A percentile compares a stretch with the other conserved stretches of the same genome.
phyloP scores from a whole-genome alignment of 176 grass and related monocot species.

The Phragmites australis region DNA sequence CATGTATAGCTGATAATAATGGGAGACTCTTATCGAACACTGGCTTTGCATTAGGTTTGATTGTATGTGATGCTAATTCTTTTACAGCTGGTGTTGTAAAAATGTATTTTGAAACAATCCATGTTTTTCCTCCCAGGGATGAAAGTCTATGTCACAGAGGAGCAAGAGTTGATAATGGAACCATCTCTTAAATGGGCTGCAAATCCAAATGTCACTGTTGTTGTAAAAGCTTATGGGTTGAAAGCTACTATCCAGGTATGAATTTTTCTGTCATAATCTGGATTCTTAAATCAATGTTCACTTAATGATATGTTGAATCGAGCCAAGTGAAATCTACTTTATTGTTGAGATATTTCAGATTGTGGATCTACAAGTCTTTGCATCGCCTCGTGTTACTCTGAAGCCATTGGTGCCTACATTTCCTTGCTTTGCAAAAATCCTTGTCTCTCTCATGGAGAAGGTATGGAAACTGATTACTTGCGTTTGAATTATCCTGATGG shows the following conservation, averaged over 20 bases:
- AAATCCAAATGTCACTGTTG: slow-evolving; percentile 85
- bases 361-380: slow-evolving; percentile 95
- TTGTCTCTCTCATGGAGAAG: slow-evolving; percentile 93
- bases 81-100: neutral
- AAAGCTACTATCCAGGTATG: slow-evolving; percentile 80
- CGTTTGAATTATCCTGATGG: slow-evolving; percentile 3
- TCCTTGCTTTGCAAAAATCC: slow-evolving; percentile 91
- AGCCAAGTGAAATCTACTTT: slow-evolving; percentile 8
- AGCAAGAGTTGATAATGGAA: slow-evolving; percentile 98
- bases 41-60: neutral
- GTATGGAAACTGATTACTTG: slow-evolving; percentile 34
- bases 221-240: slow-evolving; percentile 77
- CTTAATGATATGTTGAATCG: slow-evolving; percentile 15
- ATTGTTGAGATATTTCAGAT: slow-evolving; percentile 57
- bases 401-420: slow-evolving; percentile 87
- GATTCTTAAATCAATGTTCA: slow-evolving; percentile 12
- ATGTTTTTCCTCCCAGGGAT: slow-evolving; percentile 65
- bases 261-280: slow-evolving; percentile 9
- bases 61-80: slow-evolving; percentile 15
- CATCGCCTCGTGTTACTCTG: slow-evolving; percentile 81
- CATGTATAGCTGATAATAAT: slow-evolving; percentile 17
- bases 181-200: slow-evolving; percentile 96
- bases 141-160: slow-evolving; percentile 90
- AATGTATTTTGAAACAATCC: slow-evolving; percentile 11
- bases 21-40: neutral